These are phyloP conservation scores for Chrysoporthe puriensis DNA, from an alignment of 2,329 filamentous ascomycete species.

Conservation along the genomic window DNA sequence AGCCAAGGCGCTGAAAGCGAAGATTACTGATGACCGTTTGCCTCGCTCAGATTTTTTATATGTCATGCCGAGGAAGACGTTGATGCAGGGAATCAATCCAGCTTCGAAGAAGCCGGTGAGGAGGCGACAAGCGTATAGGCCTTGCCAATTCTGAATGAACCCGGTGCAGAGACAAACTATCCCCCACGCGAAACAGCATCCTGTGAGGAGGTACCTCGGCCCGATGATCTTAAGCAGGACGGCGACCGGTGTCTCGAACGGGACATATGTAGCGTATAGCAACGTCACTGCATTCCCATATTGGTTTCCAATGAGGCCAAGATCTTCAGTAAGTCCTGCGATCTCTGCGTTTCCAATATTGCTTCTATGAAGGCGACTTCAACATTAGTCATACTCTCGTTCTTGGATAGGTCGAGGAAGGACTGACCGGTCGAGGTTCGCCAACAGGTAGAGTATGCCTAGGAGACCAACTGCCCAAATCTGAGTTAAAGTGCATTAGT, in stretches of 20 bases:
- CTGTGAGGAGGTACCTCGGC: slow-evolving; percentile 38
- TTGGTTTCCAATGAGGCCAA: slow-evolving; percentile 29
- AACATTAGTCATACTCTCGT: background rate
- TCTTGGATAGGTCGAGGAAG: background rate
- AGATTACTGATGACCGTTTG: slow-evolving; percentile 42
- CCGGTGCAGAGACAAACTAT: slow-evolving; percentile 35
- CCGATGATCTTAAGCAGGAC: slow-evolving; percentile 41
- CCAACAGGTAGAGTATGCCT: slow-evolving; percentile 31
- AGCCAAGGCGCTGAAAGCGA: slow-evolving; percentile 44
- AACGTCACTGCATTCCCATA: slow-evolving; percentile 40
- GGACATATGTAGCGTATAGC: slow-evolving; percentile 40
- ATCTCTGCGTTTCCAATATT: slow-evolving; percentile 35
- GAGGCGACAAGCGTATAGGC: slow-evolving; percentile 32
- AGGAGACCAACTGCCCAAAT: slow-evolving; percentile 20
- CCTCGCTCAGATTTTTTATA: slow-evolving; percentile 38
- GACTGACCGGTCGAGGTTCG: slow-evolving; percentile 32
- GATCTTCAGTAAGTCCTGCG: slow-evolving; percentile 32
- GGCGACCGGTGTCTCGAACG: slow-evolving; percentile 38
- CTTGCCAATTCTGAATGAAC: slow-evolving; percentile 37
- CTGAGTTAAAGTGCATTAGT: slow-evolving; percentile 3
- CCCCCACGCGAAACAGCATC: slow-evolving; percentile 34
- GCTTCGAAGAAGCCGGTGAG: slow-evolving; percentile 34
- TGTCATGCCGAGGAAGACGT: slow-evolving; percentile 42
- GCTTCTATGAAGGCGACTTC: slow-evolving; percentile 19
- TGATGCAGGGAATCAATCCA: slow-evolving; percentile 47